A percentile compares a stretch with the other conserved stretches of the same genome.
These are phyloP conservation scores for Tulasnella sp. DNA, from an alignment of 768 basidiomycete genomes.

Conservation along the genomic window DNA sequence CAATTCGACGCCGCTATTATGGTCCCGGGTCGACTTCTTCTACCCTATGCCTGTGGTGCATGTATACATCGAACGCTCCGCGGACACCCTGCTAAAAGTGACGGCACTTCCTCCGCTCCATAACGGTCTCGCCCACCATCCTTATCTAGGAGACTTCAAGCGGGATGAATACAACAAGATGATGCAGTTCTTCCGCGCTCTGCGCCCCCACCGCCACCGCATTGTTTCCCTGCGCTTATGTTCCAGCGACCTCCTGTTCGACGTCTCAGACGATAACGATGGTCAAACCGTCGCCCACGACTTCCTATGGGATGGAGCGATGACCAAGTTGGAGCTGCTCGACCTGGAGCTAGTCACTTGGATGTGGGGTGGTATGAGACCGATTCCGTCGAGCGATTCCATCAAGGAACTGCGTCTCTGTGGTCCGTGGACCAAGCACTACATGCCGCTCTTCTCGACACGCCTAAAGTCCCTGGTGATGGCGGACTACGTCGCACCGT, in stretches of 20 bases:
- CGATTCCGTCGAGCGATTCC: neutral
- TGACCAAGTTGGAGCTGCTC: neutral
- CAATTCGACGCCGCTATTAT: neutral
- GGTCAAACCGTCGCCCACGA: neutral
- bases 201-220: neutral
- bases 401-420: neutral
- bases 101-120: neutral
- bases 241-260: neutral
- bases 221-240: neutral
- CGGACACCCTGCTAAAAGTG: neutral
- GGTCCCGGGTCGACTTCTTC: neutral
- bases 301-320: neutral
- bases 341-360: neutral
- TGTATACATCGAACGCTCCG: neutral
- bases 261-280: neutral
- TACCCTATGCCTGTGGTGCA: neutral
- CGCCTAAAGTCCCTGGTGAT: neutral
- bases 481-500: neutral
- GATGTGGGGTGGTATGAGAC: neutral
- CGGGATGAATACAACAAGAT: neutral
- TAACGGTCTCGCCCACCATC: neutral
- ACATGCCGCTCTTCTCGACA: neutral
- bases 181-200: neutral
- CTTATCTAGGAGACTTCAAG: neutral
- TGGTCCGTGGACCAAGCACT: neutral